Percentiles rank a stretch among this genome's conserved stretches.
These are phyloP conservation scores for Jaltomata sinuosa DNA, from an alignment of 257 asterid species.

Conservation along the genomic window DNA sequence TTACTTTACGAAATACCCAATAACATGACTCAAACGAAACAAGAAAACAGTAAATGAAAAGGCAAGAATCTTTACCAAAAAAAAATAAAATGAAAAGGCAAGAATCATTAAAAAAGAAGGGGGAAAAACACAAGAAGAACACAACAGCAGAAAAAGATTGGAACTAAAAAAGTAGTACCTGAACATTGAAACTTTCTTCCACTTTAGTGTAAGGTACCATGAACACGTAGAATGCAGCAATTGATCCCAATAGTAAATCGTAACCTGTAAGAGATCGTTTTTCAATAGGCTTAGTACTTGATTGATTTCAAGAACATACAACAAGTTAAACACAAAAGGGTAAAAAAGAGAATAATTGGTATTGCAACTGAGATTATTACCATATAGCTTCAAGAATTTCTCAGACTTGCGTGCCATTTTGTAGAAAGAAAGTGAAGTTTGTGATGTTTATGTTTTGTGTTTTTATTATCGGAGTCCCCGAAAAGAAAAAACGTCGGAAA, in stretches of 20 bases:
- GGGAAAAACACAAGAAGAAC: neutral
- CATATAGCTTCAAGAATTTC: conserved; percentile 12
- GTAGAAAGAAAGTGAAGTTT: neutral
- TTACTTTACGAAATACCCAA: neutral
- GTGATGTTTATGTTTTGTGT: neutral
- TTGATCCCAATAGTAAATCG: conserved; percentile 73
- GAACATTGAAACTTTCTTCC: conserved; percentile 96
- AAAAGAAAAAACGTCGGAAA: neutral
- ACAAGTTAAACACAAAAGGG: neutral
- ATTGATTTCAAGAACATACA: neutral
- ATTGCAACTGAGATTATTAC: neutral
- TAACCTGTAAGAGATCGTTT: conserved; percentile 37
- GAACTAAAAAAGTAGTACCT: conserved; percentile 27
- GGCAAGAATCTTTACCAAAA: neutral
- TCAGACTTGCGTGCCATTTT: conserved; percentile 14
- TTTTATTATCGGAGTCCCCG: neutral
- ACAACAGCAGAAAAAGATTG: neutral
- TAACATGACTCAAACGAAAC: neutral
- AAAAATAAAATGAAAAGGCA: neutral
- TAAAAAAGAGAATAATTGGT: neutral
- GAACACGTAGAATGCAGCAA: conserved; percentile 79
- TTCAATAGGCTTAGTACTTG: neutral
- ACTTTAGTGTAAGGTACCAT: conserved; percentile 92
- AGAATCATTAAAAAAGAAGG: neutral
- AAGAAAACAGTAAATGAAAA: neutral